phyloP scores from a whole-genome alignment of 2,329 filamentous ascomycete species.

The Clarireedia monteithiana region DNA sequence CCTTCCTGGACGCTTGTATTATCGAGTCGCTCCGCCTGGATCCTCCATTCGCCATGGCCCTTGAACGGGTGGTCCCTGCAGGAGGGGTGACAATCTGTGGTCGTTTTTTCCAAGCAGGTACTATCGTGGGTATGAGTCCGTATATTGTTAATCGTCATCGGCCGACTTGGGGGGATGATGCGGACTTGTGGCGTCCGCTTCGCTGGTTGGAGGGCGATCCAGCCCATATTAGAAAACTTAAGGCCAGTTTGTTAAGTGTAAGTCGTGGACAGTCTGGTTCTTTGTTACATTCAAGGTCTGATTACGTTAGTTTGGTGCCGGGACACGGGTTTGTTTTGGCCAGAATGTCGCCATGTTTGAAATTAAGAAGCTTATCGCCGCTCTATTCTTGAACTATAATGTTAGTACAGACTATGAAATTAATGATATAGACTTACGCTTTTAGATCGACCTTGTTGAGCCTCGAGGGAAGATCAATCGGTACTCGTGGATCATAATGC shows the following conservation, averaged over 20 bases:
- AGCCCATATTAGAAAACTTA: constrained; percentile 9
- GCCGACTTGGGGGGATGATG: constrained; percentile 12
- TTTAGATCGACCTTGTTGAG: too few relatives aligned
- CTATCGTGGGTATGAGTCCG: constrained; percentile 34
- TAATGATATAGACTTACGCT: too few relatives aligned
- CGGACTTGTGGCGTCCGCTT: constrained; percentile 35
- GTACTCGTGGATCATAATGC: too few relatives aligned
- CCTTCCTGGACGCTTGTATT: constrained; percentile 39
- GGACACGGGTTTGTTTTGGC: constrained; percentile 22
- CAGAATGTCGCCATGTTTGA: background rate
- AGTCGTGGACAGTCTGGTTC: background rate
- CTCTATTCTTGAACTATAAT: constrained; percentile 49
- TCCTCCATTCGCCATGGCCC: constrained; percentile 38
- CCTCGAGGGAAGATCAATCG: too few relatives aligned
- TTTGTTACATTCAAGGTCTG: background rate
- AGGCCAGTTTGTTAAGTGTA: background rate
- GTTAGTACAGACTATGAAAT: background rate
- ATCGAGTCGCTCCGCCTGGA: constrained; percentile 43
- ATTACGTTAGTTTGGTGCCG: constrained; percentile 26
- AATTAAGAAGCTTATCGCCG: constrained; percentile 15
- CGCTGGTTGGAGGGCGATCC: constrained; percentile 32
- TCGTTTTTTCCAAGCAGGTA: constrained; percentile 21
- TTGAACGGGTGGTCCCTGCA: constrained; percentile 39
- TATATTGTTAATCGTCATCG: constrained; percentile 8
- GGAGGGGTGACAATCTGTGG: constrained; percentile 36